phyloP scores from a whole-genome alignment of 257 asterid species.

The Fraxinus pennsylvanica region DNA sequence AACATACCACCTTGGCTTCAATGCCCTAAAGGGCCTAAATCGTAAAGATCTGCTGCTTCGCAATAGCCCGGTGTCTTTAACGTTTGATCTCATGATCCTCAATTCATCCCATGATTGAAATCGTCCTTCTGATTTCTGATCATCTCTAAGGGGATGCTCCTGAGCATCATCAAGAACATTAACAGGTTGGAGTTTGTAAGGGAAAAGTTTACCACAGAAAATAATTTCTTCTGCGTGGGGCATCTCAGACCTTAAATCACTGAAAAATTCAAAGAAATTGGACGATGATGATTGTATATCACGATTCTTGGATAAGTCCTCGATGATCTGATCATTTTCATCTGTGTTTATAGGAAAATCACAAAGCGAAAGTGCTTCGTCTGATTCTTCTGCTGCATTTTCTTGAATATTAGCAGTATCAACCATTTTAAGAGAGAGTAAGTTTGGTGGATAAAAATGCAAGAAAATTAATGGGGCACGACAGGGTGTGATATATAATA shows the following conservation, averaged over 20 bases:
- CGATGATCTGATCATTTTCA: background rate
- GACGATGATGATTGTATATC: background rate
- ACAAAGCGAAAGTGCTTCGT: background rate
- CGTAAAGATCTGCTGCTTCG: background rate
- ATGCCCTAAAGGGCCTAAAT: background rate
- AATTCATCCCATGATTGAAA: conserved; percentile 9
- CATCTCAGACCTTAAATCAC: conserved; percentile 20
- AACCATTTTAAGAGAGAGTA: background rate
- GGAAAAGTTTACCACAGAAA: conserved; percentile 22
- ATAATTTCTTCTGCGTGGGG: conserved; percentile 28
- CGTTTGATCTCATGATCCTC: background rate
- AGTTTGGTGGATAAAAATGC: background rate
- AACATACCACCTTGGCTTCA: conserved; percentile 19
- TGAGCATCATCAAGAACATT: background rate
- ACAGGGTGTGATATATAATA: background rate
- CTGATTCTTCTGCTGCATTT: background rate
- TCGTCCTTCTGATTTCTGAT: background rate
- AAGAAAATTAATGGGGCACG: background rate
- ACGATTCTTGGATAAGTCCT: background rate
- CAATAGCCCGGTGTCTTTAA: background rate
- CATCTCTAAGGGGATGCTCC: background rate
- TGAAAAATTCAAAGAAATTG: conserved; percentile 13
- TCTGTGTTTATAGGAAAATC: background rate
- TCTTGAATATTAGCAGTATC: background rate
- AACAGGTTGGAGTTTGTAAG: conserved; percentile 11